Percentiles rank a stretch among this genome's conserved stretches.
Evolutionary conservation across 805 yeast genomes (phyloP).

Genomic region (Ogataea paradorogensis): DNA sequence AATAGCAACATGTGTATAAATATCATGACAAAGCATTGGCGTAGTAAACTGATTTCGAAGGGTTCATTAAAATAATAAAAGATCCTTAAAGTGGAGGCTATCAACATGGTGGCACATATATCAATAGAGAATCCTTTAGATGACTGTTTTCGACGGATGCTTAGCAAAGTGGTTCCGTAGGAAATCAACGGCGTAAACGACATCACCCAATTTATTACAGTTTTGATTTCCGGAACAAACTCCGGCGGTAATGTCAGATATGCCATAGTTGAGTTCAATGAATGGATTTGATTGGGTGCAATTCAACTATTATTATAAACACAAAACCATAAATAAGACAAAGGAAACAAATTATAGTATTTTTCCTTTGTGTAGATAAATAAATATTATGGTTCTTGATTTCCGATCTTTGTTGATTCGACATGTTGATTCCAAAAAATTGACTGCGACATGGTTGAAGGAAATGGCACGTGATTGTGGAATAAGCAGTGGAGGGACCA

Average conservation of each 20-base stretch:
- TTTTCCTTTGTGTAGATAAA: slow-evolving; percentile 1
- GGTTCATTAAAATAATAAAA: slow-evolving; percentile 78
- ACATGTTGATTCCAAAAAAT: slow-evolving; percentile 2
- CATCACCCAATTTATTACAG: slow-evolving; percentile 60
- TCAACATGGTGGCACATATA: slow-evolving; percentile 86
- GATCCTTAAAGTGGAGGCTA: slow-evolving; percentile 70
- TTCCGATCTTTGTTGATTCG: slow-evolving; percentile 1
- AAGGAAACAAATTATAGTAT: slow-evolving; percentile 1
- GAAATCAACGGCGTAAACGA: slow-evolving; percentile 83
- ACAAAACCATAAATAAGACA: slow-evolving; percentile 3
- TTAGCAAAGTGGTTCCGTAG: slow-evolving; percentile 76
- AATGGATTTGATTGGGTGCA: neutral
- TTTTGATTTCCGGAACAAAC: slow-evolving; percentile 29
- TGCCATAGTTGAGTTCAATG: slow-evolving; percentile 22
- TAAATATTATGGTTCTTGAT: slow-evolving; percentile 2
- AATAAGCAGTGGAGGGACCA: slow-evolving; percentile 13
- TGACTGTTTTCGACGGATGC: slow-evolving; percentile 61
- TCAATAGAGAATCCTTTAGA: slow-evolving; percentile 86
- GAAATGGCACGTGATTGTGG: slow-evolving; percentile 22
- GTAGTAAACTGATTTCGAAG: slow-evolving; percentile 70
- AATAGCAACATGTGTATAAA: slow-evolving; percentile 67
- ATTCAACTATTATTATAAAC: neutral
- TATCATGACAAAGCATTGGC: slow-evolving; percentile 86
- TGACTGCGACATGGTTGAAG: slow-evolving; percentile 11
- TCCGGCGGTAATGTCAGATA: slow-evolving; percentile 32